Conservation (phyloP, 345 rosid species). For the Gossypium herbaceum region DNA sequence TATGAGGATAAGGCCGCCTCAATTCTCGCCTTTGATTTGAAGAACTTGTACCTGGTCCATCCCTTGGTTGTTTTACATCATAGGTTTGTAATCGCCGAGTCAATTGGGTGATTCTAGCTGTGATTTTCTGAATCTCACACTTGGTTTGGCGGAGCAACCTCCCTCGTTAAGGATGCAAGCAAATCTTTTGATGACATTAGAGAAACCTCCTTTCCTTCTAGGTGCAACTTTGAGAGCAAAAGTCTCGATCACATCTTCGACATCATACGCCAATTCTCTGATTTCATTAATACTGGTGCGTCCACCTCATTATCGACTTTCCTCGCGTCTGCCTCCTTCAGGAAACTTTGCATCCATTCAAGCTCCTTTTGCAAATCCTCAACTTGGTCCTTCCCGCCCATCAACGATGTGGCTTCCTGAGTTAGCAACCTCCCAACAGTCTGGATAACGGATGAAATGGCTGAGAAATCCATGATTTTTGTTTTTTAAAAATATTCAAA, state of each 20-base stretch:
- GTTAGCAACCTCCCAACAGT: not conserved
- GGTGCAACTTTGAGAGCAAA: not conserved
- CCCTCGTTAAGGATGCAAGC: not conserved
- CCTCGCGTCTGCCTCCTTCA: constrained; percentile 7
- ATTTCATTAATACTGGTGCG: not conserved
- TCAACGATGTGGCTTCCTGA: not conserved
- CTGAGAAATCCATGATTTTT: not conserved
- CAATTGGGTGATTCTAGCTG: not conserved
- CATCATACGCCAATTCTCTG: not conserved
- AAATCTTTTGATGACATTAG: not conserved
- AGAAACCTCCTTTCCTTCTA: not conserved
- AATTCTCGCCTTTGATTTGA: not conserved
- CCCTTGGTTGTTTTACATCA: not conserved
- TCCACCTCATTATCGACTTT: not conserved
- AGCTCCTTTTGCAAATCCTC: constrained; percentile 11
- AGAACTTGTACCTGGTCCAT: not conserved
- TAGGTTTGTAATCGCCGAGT: not conserved
- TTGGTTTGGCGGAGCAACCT: not conserved
- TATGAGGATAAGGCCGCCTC: constrained; percentile 31
- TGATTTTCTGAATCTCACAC: not conserved
- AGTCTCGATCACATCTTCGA: not conserved
- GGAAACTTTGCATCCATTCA: constrained; percentile 6
- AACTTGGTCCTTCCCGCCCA: not conserved
- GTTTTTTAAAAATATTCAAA: not conserved
- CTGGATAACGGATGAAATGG: not conserved